Conservation (phyloP, 2,329 filamentous ascomycete genomes). For the Fusarium avenaceum region DNA sequence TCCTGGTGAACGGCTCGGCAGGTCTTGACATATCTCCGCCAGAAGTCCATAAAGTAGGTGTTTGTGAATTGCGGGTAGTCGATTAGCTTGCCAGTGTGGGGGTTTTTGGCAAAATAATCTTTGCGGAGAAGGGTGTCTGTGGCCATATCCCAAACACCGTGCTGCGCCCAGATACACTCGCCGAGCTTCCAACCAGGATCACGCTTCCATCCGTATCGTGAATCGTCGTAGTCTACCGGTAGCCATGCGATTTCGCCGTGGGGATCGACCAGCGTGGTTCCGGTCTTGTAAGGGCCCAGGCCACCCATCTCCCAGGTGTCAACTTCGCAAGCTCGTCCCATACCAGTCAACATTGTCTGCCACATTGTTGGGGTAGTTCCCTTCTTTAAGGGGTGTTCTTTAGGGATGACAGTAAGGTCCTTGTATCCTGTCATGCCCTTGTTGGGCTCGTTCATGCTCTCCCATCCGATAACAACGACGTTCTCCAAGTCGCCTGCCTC, state of each 20-base stretch:
- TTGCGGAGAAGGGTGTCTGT: constrained; percentile 83
- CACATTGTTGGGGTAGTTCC: constrained; percentile 94
- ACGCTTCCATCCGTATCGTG: constrained; percentile 89
- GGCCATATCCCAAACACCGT: constrained; percentile 91
- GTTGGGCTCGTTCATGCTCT: constrained; percentile 96
- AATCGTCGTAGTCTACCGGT: constrained; percentile 84
- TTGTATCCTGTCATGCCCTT: constrained; percentile 86
- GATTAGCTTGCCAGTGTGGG: constrained; percentile 77
- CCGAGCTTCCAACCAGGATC: constrained; percentile 91
- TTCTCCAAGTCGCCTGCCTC: constrained; percentile 91
- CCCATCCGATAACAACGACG: constrained; percentile 92
- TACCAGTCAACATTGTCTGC: constrained; percentile 93
- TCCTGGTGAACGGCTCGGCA: constrained; percentile 83
- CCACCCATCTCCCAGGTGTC: constrained; percentile 94
- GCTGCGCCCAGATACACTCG: constrained; percentile 97
- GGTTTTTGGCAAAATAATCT: constrained; percentile 88
- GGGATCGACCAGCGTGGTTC: constrained; percentile 85
- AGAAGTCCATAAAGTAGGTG: constrained; percentile 90
- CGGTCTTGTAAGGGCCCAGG: constrained; percentile 91
- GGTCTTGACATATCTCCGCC: constrained; percentile 79
- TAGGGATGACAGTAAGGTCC: constrained; percentile 84
- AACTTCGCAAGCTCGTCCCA: constrained; percentile 89
- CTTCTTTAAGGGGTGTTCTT: constrained; percentile 91
- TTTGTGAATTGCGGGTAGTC: constrained; percentile 91
- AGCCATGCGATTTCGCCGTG: constrained; percentile 89